Evolutionary conservation across 768 basidiomycete species (phyloP), one percentile per base, ranked within the genome.

Genomic region (Macrolepiota fuliginosa): DNA sequence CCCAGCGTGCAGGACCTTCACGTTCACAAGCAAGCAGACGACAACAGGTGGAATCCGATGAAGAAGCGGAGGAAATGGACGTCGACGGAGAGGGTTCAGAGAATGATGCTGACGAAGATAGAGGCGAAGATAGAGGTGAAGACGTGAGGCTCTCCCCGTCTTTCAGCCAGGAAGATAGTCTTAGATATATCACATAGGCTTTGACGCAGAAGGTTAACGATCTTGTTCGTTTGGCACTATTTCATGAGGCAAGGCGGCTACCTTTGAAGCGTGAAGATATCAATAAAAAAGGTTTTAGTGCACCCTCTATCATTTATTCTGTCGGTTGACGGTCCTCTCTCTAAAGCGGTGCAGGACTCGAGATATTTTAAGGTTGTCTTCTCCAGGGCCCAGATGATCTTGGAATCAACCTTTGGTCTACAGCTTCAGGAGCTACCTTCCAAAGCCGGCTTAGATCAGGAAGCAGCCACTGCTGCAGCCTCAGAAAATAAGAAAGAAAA

Each of bases 221-320:
- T 54, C 81, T 96, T 35, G 91, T 90, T 10, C 83, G 94, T 17
- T 80, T 93, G 24, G 92, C 93, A 2, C 77, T 98, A 45, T 96
- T 94, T 72, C 80, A 78, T 4, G 94, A 96, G 70, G 85, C 90
- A 58, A 85, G 81, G 69, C 81, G 92, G 54, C 72, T 76, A 11
- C 79, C 86, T 1, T 72, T 97, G 53, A 82, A 83, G 39, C 80
- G 92, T 42, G 90, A 94, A n/a, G 94, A 96, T 42, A 91, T 96
- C 54, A 85, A 81, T 40, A 95, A 94, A 75, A 91, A 91, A 80
- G 86, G 95, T 88, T 58, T 39, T 39, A 13, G 40, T 24, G 27
- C 40, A 60, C 5, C 3, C 24, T 3, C 39, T 52, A 13, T 13
- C 13, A 19, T 17, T 3, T 22, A 45, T 13, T 2, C 12, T 42